Base-by-base conservation (phyloP, 495 filamentous ascomycete genomes). In the Friedmanniomyces simplex region DNA sequence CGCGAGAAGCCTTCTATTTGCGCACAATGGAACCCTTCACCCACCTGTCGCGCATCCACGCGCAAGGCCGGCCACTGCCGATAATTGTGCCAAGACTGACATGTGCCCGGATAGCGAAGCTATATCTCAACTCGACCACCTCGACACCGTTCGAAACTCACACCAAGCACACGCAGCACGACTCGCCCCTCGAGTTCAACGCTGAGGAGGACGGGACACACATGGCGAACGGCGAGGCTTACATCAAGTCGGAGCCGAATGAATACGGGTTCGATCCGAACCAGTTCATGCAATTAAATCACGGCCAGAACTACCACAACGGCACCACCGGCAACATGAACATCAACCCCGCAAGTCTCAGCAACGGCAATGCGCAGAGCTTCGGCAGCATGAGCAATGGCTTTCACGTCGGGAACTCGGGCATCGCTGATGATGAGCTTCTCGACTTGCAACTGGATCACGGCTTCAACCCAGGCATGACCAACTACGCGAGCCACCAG, bases 301-400 rank as follows among this genome's bases (percentile, higher is more conserved):
- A 86, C 77, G 67, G 75, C 25, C 79, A 82, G 59, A 80, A 86
- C 55, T 84, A 82, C 26, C 71, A 76, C 61, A 71, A 72, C 20
- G 14, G 14, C 63, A 75, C 76, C 52, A 78, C 80, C 61, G 79
- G 78, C 57, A 74, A 76, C 59, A 79, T 75, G 28, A 82, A 80
- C 67, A 83, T 96, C 59, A 88, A 96, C 65, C 93, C 93, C 1
- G 91, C 86, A 46, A 88, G 93, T 47, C 76, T 98, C 57, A 81
- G 82, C 49, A 66, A 67, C 28, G 65, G 63, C 55, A 63, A 65
- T 21, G 13, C 64, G 50, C 65, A 66, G 45, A 60, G 63, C 36
- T 74, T 63, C 50, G 48, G 60, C 39, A 43, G 39, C 39, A 43
- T 43, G 39, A 20, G 39, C 14, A 43, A 43, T 13, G 39, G 39